Base-by-base conservation (phyloP, 2,329 filamentous ascomycete species). In the Cladosporium sp. region DNA sequence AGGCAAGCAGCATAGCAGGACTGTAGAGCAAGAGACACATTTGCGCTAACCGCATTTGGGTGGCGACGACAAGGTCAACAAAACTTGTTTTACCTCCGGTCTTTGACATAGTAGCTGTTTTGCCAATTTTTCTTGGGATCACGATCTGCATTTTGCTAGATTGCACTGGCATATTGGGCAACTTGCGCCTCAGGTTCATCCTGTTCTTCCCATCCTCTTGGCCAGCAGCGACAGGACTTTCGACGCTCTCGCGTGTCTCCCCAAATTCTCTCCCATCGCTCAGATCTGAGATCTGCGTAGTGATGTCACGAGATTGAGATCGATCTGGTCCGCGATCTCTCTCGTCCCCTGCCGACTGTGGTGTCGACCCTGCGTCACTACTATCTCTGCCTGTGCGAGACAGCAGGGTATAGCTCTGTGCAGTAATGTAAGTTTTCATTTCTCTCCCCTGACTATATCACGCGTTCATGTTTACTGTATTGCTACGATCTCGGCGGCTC, bases 181-280 rank as follows among this genome's bases (percentile, higher is more conserved):
- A n/a, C 22, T 9, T 27, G 4, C 4, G 5, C 9, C 9, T 9
- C 22, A 27, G 22, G 9, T 27, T 9, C 22, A 27, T 27, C 9
- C 5, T 27, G 9, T 27, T 27, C 22, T 27, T 27, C n/a, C 8
- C n/a, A 36, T 36, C 32, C 32, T 36, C 32, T 36, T 36, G 32
- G 32, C 32, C n/a, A 3, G 22, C 22, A 27, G 22, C 22, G 22
- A 27, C 22, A 5, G 22, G 22, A 27, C 22, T 27, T 27, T 27
- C 9, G 22, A 27, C 5, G 22, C 22, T 27, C 22, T n/a, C n/a
- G n/a, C n/a, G n/a, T n/a, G n/a, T n/a, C n/a, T 27, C 22, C 22
- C 36, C 36, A 38, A 19, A 6, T 19, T 17, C 13, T 38, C 36
- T n/a, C n/a, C 58, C 18, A 64, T 62, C 52, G 66, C 56, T 2